Evolutionary conservation across 371 early-diverging fungal genomes (phyloP), one percentile per base, ranked within the genome.

Genomic region (Actinomucor elegans): DNA sequence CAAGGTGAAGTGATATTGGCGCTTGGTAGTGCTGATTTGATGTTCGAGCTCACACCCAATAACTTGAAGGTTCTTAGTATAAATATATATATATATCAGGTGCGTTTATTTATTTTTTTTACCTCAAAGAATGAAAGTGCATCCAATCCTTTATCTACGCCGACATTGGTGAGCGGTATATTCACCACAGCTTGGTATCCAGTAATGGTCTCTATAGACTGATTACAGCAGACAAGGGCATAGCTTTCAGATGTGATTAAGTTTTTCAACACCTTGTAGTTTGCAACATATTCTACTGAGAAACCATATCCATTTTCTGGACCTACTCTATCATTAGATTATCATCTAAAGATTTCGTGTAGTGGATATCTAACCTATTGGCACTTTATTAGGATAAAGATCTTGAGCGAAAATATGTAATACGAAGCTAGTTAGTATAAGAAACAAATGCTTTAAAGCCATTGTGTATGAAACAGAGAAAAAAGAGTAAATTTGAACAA

Each of bases 181-280:
- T 55, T 53, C 4, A 66, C 34, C 33, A 62, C 48, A 24, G 62
- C 67, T 50, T 49, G 34, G 27, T 55, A 66, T 3, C 62, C 62
- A n/a, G 52, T 38, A 21, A 23, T 21, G 6, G 48, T 43, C 15
- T 38, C 32, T 23, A 52, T 14, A 11, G 67, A 26, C n/a, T 52
- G 50, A 28, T 47, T 43, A 41, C 68, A 64, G 15, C 64, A 68
- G 12, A 68, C 68, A 17, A 68, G 55, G 10, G 61, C 64, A 40
- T 68, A 68, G 17, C 27, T 53, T 24, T 63, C 51, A 31, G 55
- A 54, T 3, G 43, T 57, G 5, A 60, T 46, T 2, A 35, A 37
- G 27, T 68, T 64, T 7, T 38, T 46, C 3, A 68, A 41, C 12
- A 68, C 57, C 44, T 64, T 68, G 33, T 64, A 68, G 36, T 52